phyloP scores from a whole-genome alignment of 345 rosid genomes.

The sweet orange (Citrus sinensis) region DNA sequence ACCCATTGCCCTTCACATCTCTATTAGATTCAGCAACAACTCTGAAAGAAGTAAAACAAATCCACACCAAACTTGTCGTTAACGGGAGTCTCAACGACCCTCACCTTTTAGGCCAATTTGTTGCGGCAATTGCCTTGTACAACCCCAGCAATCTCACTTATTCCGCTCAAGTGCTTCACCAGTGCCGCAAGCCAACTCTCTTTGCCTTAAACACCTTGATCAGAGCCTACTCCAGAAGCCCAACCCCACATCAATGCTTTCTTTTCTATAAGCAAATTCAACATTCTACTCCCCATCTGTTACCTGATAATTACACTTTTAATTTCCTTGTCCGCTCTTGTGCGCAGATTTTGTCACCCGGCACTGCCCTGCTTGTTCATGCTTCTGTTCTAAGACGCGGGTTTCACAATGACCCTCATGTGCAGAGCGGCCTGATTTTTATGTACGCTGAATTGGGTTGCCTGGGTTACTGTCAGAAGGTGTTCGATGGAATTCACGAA shows the following conservation, averaged over 20 bases:
- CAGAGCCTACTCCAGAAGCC: slow-evolving; percentile 53
- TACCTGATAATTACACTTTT: slow-evolving; percentile 60
- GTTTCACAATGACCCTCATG: slow-evolving; percentile 51
- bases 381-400: slow-evolving; percentile 43
- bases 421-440: slow-evolving; percentile 51
- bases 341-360: slow-evolving; percentile 28
- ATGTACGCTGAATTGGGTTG: slow-evolving; percentile 55
- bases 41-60: slow-evolving; percentile 41
- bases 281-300: slow-evolving; percentile 18
- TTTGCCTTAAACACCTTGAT: slow-evolving; percentile 59
- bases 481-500: slow-evolving; percentile 32
- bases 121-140: slow-evolving; percentile 44
- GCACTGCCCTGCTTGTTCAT: slow-evolving; percentile 40
- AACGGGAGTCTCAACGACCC: slow-evolving; percentile 39
- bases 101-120: slow-evolving; percentile 47
- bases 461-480: slow-evolving; percentile 35
- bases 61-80: slow-evolving; percentile 52
- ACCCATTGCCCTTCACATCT: slow-evolving; percentile 23
- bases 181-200: slow-evolving; percentile 41
- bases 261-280: slow-evolving; percentile 35
- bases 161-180: slow-evolving; percentile 41
- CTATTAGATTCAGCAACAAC: slow-evolving; percentile 23
- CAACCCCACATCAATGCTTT: slow-evolving; percentile 40
- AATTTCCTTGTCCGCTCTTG: slow-evolving; percentile 55
- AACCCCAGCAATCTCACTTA: slow-evolving; percentile 42